Conservation (phyloP, 805 yeast species). For the Hanseniaspora clermontiae region DNA sequence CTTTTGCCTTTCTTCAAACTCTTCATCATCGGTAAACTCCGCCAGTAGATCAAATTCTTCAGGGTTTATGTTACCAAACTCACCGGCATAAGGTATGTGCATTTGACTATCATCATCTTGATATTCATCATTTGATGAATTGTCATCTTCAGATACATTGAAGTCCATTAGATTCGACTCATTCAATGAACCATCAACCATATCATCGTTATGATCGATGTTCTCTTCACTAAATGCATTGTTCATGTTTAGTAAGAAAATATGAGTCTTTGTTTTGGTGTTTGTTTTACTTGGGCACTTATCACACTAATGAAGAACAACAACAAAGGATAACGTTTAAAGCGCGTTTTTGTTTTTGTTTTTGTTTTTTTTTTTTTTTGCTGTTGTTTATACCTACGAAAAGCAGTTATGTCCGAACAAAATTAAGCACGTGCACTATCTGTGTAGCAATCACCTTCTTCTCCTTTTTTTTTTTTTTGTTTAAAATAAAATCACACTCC, state of each 20-base stretch:
- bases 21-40: conserved; percentile 25
- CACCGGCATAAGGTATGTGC: conserved; percentile 13
- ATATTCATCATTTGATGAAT: conserved; percentile 9
- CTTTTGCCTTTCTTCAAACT: conserved; percentile 16
- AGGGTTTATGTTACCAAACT: conserved; percentile 15
- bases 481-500: not conserved
- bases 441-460: not conserved
- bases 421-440: not conserved
- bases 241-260: not conserved
- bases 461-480: too few species aligned
- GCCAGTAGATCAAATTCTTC: conserved; percentile 31
- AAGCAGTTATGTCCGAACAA: too few species aligned
- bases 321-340: not conserved
- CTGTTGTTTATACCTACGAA: too few species aligned
- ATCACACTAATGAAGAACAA: not conserved
- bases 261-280: not conserved
- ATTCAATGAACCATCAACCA: conserved; percentile 23
- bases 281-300: not conserved
- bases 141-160: conserved; percentile 18
- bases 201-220: not conserved
- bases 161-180: conserved; percentile 27
- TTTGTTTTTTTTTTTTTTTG: too few species aligned
- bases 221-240: not conserved
- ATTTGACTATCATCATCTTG: not conserved
- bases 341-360: not conserved